These are phyloP conservation scores for Diaporthe vexans DNA, from an alignment of 2,329 filamentous ascomycete genomes.

Conservation along the genomic window DNA sequence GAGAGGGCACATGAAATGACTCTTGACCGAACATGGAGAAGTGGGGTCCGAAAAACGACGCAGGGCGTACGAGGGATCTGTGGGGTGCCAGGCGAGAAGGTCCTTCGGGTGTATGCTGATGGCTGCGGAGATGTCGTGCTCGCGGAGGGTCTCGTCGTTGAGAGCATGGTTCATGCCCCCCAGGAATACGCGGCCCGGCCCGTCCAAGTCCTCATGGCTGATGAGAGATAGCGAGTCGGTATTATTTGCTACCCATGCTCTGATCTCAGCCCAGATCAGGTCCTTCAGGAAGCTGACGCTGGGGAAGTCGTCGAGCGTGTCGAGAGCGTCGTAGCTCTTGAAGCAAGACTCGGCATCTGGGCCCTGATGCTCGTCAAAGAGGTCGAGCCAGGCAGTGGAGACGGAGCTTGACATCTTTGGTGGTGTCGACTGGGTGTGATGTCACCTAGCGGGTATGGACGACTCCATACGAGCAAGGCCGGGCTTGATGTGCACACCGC, in stretches of 20 bases:
- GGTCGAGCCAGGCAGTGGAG: constrained; percentile 28
- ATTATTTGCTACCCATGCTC: constrained; percentile 35
- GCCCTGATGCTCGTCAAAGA: constrained; percentile 14
- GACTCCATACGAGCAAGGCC: neutral
- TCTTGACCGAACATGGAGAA: constrained; percentile 23
- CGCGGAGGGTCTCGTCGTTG: constrained; percentile 27
- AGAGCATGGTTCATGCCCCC: constrained; percentile 36
- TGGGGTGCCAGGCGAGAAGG: constrained; percentile 34
- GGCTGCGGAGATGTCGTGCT: constrained; percentile 29
- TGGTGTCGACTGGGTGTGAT: neutral
- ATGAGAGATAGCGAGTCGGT: constrained; percentile 21
- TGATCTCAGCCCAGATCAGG: constrained; percentile 25
- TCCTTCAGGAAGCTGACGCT: constrained; percentile 28
- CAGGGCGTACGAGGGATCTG: constrained; percentile 29
- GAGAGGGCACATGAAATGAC: constrained; percentile 21
- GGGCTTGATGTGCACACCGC: neutral
- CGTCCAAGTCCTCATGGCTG: constrained; percentile 25
- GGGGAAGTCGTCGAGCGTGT: constrained; percentile 8
- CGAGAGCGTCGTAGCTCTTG: constrained; percentile 33
- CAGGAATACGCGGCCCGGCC: constrained; percentile 28
- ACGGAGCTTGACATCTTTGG: constrained; percentile 27
- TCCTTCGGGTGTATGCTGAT: constrained; percentile 33
- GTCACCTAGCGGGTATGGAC: neutral
- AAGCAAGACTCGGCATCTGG: constrained; percentile 29
- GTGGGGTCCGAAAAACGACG: constrained; percentile 14